Base-by-base conservation (phyloP, 129 eudicot species). In the Oenanthe sinensis region DNA sequence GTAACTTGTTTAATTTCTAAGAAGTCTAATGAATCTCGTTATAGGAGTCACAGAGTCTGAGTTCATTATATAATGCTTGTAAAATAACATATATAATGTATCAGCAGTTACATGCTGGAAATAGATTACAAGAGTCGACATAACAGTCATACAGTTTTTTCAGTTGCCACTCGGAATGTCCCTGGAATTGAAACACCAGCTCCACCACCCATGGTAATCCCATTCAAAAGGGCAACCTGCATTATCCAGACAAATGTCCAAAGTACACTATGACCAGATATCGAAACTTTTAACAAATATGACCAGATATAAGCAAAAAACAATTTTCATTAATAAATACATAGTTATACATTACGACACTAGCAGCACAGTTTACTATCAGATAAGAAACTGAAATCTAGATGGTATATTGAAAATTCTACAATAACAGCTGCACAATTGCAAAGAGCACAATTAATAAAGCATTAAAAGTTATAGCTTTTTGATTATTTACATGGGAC, bases 171-270 rank as follows among this genome's bases (percentile, higher is more conserved):
- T 65, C 96, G 86, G 81, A 93, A 93, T 77, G 93, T 87, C 78
- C 98, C 93, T 2, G 98, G 97, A 75, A 93, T 82, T 75, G 98
- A 89, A 79, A 93, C 71, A 69, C 97, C 97, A 77, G 93, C 93
- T 50, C 96, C 98, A 73, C 97, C 98, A 84, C 98, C 98, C 97
- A 93, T 91, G 6, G 98, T 93, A 60, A 91, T 85, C 81, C 98
- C 98, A 84, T 91, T 83, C 80, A 93, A 79, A 74, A 93, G 80
- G 79, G 98, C 97, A 81, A 93, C 91, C 98, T 93, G 88, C 88
- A 89, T 58, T 48, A 36, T 14, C 50, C 68, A 45, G 24, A 52
- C 5, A 76, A 14, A 54, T 49, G 5, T 39, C 70, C 68, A 71
- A 54, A 55, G 55, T 44, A 75, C 47, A 47, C 36, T 33, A 33